Conservation (phyloP, 768 basidiomycete genomes). For the Pleurotus djamor region DNA sequence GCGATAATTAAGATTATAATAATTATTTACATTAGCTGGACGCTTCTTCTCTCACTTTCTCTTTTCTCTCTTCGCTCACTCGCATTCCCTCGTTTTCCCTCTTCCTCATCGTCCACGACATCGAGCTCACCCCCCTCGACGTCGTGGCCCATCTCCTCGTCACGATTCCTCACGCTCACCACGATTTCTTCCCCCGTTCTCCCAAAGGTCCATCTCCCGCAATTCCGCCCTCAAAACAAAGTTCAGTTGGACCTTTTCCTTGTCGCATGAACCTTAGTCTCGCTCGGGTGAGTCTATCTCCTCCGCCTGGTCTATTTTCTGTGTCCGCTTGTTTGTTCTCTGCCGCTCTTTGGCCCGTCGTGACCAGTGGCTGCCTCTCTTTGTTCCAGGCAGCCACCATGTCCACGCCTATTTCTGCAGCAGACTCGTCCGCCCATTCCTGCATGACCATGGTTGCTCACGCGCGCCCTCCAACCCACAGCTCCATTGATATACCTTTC, state of each 20-base stretch:
- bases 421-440: neutral
- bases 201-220: constrained; percentile 8
- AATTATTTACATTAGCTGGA: neutral
- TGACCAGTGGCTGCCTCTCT: constrained; percentile 5
- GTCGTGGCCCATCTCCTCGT: constrained; percentile 25
- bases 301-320: constrained; percentile 8
- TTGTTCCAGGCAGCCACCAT: constrained; percentile 13
- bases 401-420: constrained; percentile 7
- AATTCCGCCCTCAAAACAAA: no score
- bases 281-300: constrained; percentile 26
- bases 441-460: constrained; percentile 1
- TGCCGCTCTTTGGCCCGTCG: constrained; percentile 9
- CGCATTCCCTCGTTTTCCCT: neutral
- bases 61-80: constrained; percentile 1
- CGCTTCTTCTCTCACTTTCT: neutral
- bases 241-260: no score
- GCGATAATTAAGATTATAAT: neutral
- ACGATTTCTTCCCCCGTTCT: constrained; percentile 24
- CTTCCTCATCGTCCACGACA: constrained; percentile 19
- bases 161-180: constrained; percentile 44
- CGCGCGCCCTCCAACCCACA: neutral
- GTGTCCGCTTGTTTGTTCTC: constrained; percentile 6
- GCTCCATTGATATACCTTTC: constrained; percentile 33
- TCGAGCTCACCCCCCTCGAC: constrained; percentile 37
- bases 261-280: constrained; percentile 31